Base-by-base conservation (phyloP, 208 protist genomes). In the Crithidia sp. region DNA sequence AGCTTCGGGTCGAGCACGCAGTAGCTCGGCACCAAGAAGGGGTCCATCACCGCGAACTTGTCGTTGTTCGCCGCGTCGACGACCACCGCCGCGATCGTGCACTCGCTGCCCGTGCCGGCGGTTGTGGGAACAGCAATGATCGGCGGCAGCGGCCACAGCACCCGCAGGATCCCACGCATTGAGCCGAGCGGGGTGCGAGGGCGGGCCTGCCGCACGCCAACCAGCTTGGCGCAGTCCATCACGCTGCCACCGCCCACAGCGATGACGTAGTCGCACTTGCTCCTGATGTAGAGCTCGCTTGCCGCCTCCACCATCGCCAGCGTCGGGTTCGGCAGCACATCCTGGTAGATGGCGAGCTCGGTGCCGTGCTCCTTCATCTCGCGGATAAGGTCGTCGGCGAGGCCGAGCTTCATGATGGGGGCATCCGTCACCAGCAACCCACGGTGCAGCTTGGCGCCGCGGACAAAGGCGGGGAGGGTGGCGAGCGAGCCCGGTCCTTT, bases 211-310 rank as follows among this genome's bases (percentile, higher is more conserved):
- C 91, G 82, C 28, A 88, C 82, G 39, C 86, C 86, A 9, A 95
- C 81, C 54, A 95, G 66, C 85, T 96, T 97, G 36, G 87, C 89
- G 14, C 84, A 81, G 81, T 97, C 94, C 58, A 97, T 93, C 53
- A 89, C 65, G 56, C 87, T 94, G 52, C 94, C 94, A 52, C 94
- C 94, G 60, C 94, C 94, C 65, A 97, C 67, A 17, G 83, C 93
- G 64, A 97, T 81, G 54, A 94, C 14, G 79, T 81, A 74, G 71
- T 91, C 85, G 69, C 84, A 90, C 36, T 82, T 53, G 41, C 75
- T 69, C 45, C 56, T 53, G 44, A 71, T 85, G 71, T 88, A 88
- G 57, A 79, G 7, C 14, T 7, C 17, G 36, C 80, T 63, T 10
- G 79, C 85, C 28, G 53, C 73, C 71, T 88, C 79, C 14, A 90